Base-by-base conservation (phyloP, 306 rosid genomes). In the Cucurbita ficifolia region DNA sequence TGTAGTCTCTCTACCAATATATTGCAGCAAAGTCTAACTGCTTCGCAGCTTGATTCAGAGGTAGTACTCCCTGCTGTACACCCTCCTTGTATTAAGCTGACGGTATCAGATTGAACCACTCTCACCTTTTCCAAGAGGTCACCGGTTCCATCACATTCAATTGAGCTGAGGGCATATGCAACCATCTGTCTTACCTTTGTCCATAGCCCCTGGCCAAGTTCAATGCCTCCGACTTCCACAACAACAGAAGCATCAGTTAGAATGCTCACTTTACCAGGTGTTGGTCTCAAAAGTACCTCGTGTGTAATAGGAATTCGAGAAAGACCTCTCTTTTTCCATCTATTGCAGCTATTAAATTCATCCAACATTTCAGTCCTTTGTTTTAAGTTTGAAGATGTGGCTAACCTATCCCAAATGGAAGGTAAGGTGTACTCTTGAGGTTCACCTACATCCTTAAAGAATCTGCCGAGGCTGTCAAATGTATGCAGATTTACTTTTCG, bases 191-290 rank as follows among this genome's bases (percentile, higher is more conserved):
- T 90, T n/a, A 85, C 98, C 89, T 93, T 93, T 55, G 97, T 93
- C 98, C 98, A 94, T 6, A 94, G 90, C 86, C 98, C 98, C 81
- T 93, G 98, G 49, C 98, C 98, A 24, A 93, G 43, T 79, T 93
- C 97, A 24, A 87, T 87, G 14, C 97, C 98, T 72, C 97, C 98
- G 58, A 93, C 96, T 84, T 93, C 98, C 81, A 85, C 96, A 76
- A 78, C 86, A 45, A 93, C 70, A 40, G 97, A 88, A 13, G 92
- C 97, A 46, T 90, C 98, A 1, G 73, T 53, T 39, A 93, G 81
- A 75, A 93, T 86, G 83, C 92, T 87, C 50, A 82, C 96, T 39
- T 89, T 80, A 80, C 87, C 74, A 85, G 97, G 97, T 39, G 96
- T 94, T 73, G 91, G 78, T 63, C 89, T 81, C 68, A 78, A 18